These are phyloP conservation scores for Fraxinus velutina DNA, from an alignment of 305 asterid species.

Conservation along the genomic window DNA sequence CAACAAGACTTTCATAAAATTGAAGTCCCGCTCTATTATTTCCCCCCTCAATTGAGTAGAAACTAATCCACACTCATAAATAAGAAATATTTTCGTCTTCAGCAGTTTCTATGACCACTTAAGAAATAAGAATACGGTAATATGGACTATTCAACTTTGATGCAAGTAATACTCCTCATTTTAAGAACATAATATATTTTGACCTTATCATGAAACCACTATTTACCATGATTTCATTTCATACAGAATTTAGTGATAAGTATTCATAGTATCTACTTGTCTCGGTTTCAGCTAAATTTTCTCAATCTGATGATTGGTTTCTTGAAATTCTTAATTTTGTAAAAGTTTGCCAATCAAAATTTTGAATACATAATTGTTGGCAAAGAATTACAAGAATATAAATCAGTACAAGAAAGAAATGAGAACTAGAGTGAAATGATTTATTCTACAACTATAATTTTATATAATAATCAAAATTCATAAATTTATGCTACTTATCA, in stretches of 20 bases:
- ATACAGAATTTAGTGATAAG: not conserved
- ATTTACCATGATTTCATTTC: not conserved
- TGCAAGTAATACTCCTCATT: not conserved
- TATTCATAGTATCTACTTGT: not conserved
- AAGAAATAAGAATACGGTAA: not conserved
- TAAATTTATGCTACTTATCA: not conserved
- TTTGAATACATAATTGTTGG: not conserved
- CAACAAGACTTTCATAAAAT: not conserved
- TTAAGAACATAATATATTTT: not conserved
- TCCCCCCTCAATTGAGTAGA: not conserved
- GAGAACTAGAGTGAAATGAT: not conserved
- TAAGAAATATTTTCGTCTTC: not conserved
- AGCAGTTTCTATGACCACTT: not conserved
- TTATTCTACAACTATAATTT: not conserved
- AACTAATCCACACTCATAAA: not conserved
- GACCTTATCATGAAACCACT: not conserved
- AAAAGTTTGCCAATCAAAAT: not conserved
- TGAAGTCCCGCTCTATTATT: not conserved
- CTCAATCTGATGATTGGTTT: not conserved
- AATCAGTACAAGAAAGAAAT: not conserved
- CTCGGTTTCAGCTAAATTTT: not conserved
- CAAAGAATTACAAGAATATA: not conserved
- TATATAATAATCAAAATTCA: not conserved
- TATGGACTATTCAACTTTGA: not conserved
- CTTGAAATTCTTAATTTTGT: not conserved